Percentiles rank a stretch among this genome's conserved stretches.
phyloP scores from a whole-genome alignment of 495 filamentous ascomycete species.

The Margaritispora aquatica region DNA sequence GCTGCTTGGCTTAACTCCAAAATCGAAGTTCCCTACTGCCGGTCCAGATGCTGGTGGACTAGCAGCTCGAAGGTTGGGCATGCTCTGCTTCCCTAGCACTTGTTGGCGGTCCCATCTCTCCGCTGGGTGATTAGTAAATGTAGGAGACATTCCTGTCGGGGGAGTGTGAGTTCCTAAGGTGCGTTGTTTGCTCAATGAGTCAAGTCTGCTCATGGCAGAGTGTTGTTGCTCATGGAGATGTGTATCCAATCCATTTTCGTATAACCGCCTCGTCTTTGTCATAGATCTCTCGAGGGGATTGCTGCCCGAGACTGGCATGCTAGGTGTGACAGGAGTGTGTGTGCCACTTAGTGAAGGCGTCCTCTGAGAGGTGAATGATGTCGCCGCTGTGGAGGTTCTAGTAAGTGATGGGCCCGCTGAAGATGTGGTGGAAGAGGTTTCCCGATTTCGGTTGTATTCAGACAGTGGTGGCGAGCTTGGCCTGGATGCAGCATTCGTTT shows the following conservation, averaged over 20 bases:
- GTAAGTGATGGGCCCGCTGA: slow-evolving; percentile 58
- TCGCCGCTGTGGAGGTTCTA: slow-evolving; percentile 83
- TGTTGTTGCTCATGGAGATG: slow-evolving; percentile 75
- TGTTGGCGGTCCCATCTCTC: slow-evolving; percentile 49
- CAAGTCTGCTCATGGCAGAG: slow-evolving; percentile 68
- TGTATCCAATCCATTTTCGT: slow-evolving; percentile 78
- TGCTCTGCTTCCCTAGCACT: slow-evolving; percentile 17
- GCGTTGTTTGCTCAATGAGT: slow-evolving; percentile 59
- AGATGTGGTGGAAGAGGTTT: slow-evolving; percentile 81
- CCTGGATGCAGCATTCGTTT: slow-evolving; percentile 35
- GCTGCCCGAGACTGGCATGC: slow-evolving; percentile 23
- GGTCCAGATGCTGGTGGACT: slow-evolving; percentile 44
- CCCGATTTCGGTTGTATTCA: slow-evolving; percentile 66
- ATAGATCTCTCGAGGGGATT: slow-evolving; percentile 38
- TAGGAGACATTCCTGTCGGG: slow-evolving; percentile 37
- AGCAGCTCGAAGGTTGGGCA: slow-evolving; percentile 35
- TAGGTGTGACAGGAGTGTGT: slow-evolving; percentile 33
- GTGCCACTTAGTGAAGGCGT: slow-evolving; percentile 42
- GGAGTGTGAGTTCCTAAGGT: slow-evolving; percentile 45
- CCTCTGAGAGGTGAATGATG: slow-evolving; percentile 77
- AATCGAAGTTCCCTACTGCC: slow-evolving; percentile 18
- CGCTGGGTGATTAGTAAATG: slow-evolving; percentile 44
- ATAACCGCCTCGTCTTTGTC: slow-evolving; percentile 69
- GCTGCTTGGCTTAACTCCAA: slow-evolving; percentile 5
- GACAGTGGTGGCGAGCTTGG: slow-evolving; percentile 54